These are phyloP conservation scores for Lepidium africanum DNA, from an alignment of 345 rosid genomes.

Conservation along the genomic window DNA sequence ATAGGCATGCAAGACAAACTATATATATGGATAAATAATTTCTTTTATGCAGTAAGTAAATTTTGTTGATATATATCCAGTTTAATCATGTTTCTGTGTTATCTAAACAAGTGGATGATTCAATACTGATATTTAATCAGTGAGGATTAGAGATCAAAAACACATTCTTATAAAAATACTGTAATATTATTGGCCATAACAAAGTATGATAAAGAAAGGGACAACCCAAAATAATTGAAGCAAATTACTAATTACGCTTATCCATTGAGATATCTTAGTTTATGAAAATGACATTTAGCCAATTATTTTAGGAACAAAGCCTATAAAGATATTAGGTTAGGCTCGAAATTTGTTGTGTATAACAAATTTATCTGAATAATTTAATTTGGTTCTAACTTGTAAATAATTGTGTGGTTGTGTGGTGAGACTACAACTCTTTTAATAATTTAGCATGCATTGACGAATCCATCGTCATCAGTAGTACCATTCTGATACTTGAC, in stretches of 20 bases:
- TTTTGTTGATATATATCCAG: background rate
- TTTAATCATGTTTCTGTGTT: background rate
- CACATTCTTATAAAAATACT: slow-evolving; percentile 9
- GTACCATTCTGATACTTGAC: slow-evolving; percentile 8
- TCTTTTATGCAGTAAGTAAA: background rate
- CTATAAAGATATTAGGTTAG: background rate
- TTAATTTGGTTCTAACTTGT: background rate
- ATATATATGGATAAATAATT: background rate
- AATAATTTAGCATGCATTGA: slow-evolving; percentile 15
- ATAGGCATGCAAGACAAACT: background rate
- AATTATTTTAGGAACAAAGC: background rate
- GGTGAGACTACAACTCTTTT: slow-evolving; percentile 8
- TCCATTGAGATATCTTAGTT: slow-evolving; percentile 13
- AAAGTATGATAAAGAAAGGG: background rate
- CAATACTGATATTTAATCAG: background rate
- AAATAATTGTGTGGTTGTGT: slow-evolving; percentile 14
- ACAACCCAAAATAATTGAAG: slow-evolving; percentile 11
- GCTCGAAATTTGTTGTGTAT: background rate
- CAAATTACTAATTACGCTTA: slow-evolving; percentile 14
- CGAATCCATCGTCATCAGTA: slow-evolving; percentile 11
- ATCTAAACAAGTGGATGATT: slow-evolving; percentile 1
- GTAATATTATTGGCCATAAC: slow-evolving; percentile 2
- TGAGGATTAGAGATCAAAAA: background rate
- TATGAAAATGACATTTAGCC: slow-evolving; percentile 21
- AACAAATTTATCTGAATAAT: background rate